Percentiles rank a stretch among this genome's conserved stretches.
phyloP scores from a whole-genome alignment of 1,284 basidiomycete genomes.

The Ustilago loliicola region DNA sequence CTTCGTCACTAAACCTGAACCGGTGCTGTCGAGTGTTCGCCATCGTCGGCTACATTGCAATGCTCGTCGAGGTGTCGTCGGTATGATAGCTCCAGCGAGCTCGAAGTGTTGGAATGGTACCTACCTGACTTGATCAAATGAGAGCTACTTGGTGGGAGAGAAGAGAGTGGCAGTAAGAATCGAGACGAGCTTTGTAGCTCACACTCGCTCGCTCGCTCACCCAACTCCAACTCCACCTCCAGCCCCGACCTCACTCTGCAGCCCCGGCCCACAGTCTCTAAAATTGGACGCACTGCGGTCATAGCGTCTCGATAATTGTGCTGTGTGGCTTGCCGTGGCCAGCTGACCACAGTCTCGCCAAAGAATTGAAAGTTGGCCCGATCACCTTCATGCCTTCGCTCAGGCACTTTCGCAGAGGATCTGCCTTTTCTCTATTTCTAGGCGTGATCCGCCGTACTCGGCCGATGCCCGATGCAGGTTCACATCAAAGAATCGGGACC shows the following conservation, averaged over 20 bases:
- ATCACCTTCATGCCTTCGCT: not conserved
- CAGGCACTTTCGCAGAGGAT: not conserved
- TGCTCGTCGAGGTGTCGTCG: slow-evolving; percentile 6
- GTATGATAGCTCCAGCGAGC: slow-evolving; percentile 14
- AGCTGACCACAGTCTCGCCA: slow-evolving; percentile 19
- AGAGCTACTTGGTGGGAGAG: slow-evolving; percentile 56
- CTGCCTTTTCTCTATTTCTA: not conserved
- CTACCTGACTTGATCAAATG: slow-evolving; percentile 57
- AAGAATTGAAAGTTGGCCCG: slow-evolving; percentile 7
- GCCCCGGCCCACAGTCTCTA: not conserved
- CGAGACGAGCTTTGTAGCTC: slow-evolving; percentile 48
- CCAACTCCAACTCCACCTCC: slow-evolving; percentile 23
- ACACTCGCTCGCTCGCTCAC: slow-evolving; percentile 17
- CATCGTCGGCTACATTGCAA: slow-evolving; percentile 13
- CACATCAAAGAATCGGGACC: too few species aligned
- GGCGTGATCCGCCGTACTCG: not conserved
- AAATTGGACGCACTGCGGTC: slow-evolving; percentile 32
- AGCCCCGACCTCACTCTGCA: not conserved
- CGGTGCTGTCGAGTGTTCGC: not conserved
- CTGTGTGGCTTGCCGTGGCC: slow-evolving; percentile 11
- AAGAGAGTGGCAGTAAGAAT: slow-evolving; percentile 25
- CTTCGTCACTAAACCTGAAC: not conserved
- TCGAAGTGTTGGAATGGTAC: slow-evolving; percentile 21
- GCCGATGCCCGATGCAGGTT: not conserved
- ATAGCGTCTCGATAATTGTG: slow-evolving; percentile 5